Evolutionary conservation across 2,329 filamentous ascomycete genomes (phyloP), one percentile per base, ranked within the genome.

Genomic region (Epichloe sp.): DNA sequence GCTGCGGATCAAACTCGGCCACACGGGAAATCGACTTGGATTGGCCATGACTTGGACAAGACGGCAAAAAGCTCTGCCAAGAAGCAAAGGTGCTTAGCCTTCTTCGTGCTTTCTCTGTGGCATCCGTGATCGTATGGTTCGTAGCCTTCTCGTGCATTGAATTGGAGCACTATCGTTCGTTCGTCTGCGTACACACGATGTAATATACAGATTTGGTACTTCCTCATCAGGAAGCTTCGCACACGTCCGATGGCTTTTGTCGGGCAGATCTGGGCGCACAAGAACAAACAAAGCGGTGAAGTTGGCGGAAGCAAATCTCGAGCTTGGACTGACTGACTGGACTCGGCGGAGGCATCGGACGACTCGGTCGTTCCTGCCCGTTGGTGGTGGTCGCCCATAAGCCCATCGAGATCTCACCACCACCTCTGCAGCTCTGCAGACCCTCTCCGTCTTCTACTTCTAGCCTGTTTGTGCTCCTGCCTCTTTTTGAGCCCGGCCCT

Each of bases 391-490:
- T 31, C 7, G 23, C 23, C 7, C 23, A 26, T 26, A 5, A 26
- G 31, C 31, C n/a, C 38, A 49, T 43, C 38, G 47, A 49, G 38
- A 49, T 43, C 31, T 49, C 47, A 49, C 38, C 47, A 49, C 38
- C 40, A 43, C 38, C n/a, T 26, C 47, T 19, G 26, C 19, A 17
- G 35, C n/a, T 26, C 40, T 37, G 26, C 15, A 17, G 35, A 21
- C 21, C 4, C 45, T 47, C 45, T 36, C 46, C 46, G 17, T 43
- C 34, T 15, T 37, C 40, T 37, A 23, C 41, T 23, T 4, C 23
- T n/a, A 14, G 14, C 21, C 19, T 21, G 43, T 12, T 36, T 43
- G 31, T 43, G 26, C 38, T 49, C 40, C 47, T 37, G 8, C 12
- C 12, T 42, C 36, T 15, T 23, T 12, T 14, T 12, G 38, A 21